Conservation (phyloP, 2,329 filamentous ascomycete species). For the Ophidiomyces ophidiicola region DNA sequence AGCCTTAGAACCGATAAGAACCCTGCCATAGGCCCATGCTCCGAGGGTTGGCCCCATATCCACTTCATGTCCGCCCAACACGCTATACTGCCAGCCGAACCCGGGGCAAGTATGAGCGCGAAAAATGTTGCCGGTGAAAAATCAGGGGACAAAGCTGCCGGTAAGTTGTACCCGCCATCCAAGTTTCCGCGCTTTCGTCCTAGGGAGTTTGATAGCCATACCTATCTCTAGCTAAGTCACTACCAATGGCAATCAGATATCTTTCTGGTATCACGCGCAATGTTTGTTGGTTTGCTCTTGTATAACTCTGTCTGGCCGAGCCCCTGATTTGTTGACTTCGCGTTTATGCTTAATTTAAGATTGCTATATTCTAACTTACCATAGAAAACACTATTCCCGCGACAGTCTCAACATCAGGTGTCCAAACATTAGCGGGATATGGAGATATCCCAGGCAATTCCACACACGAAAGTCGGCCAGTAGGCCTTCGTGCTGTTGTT, state of each 20-base stretch:
- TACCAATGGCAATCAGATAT: not conserved
- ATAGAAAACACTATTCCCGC: not conserved
- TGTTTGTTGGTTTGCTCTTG: not conserved
- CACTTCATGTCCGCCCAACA: not conserved
- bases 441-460: not conserved
- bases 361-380: not conserved
- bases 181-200: no score
- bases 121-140: not conserved
- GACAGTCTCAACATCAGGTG: not conserved
- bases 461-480: conserved; percentile 3
- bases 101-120: not conserved
- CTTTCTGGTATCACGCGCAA: not conserved
- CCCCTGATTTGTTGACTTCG: not conserved
- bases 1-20: no score
- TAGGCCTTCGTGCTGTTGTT: conserved; percentile 16
- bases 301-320: not conserved
- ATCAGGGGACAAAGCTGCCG: not conserved
- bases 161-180: not conserved
- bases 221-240: not conserved
- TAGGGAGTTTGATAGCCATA: not conserved
- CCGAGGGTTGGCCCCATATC: no score
- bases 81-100: not conserved
- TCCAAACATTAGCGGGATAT: not conserved
- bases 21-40: no score
- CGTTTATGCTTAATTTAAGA: conserved; percentile 1